Evolutionary conservation across 495 filamentous ascomycete species (phyloP), one percentile per base, ranked within the genome.

Genomic region (Friedmanniomyces simplex): DNA sequence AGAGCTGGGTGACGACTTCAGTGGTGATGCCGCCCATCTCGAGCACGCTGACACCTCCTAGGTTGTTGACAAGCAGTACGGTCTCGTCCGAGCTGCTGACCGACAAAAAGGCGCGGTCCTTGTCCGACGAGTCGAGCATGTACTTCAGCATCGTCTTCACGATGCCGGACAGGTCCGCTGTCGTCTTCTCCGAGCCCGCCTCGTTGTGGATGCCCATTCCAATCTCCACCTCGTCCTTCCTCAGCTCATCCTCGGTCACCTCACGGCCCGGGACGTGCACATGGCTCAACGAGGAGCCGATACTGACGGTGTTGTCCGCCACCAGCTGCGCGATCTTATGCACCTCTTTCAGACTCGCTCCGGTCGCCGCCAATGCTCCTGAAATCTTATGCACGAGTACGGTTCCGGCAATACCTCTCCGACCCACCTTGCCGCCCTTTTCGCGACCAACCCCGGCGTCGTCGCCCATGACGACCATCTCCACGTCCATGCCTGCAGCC

Each of bases 121-220:
- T 73, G 67, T 97, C 93, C 43, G 75, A 78, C 60, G 73, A 74
- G 66, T 94, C 86, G 52, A 98, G 76, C 59, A 97, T 73, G 67
- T 95, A 87, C 52, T 71, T 71, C 26, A 98, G 76, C 87, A 98
- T 93, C 43, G 72, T 85, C 58, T 75, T 71, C 45, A 96, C 85
- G 50, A 95, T 73, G 59, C 82, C 79, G 1, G 80, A 77, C 21
- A 97, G 73, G 59, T 82, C 76, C 4, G 83, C 76, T 21, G 70
- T 72, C 58, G 82, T 86, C 46, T 86, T 78, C 64, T 84, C 86
- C 14, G 82, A 91, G 1, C 93, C 93, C 0, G 87, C 81, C 71
- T 98, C 93, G 67, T 98, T 98, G 70, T 98, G 93, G 69, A 97
- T 96, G 12, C 93, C 93, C 93, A 97, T 98, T 8, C 93, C 93